Evolutionary conservation across 306 rosid species (phyloP), one percentile per base, ranked within the genome.

Genomic region (Calophaca sinica): DNA sequence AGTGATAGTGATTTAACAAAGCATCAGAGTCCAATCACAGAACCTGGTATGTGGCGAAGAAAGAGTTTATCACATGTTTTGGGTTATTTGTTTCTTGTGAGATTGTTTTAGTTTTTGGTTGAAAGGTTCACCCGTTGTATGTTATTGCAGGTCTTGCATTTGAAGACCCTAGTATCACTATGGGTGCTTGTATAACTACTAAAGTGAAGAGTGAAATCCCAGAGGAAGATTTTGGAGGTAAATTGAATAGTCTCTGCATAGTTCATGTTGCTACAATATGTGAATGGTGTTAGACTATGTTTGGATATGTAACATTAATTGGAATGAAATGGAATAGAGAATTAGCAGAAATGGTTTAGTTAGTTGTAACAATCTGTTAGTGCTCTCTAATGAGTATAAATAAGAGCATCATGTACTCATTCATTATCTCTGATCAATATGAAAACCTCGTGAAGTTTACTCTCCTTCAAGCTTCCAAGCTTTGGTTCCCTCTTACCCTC

Each of bases 41-140:
- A 81, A 69, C 84, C 45, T 52, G 93, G 99, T 86, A 73, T 14
- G 38, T 73, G 14, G 49, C 11, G 7, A 13, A 51, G 32, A 54
- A 48, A 29, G 31, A 10, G 5, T 45, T 54, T 31, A 3, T 66
- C 0, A 5, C 4, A 20, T 61, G 1, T 5, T 44, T 73, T 58
- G 28, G 32, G 33, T 42, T 39, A n/a, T 26, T 59, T 59, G 62
- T 14, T 53, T 29, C 6, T 32, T 62, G 8, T 75, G 62, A 26
- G 42, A 59, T 11, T 45, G 7, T 73, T 49, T 0, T 13, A n/a
- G 65, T 71, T 62, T 74, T 65, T 29, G 29, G 12, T 29, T 53
- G 26, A 36, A 44, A 44, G 26, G 58, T 72, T 70, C 61, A 59
- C 52, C 46, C 5, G 9, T 57, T 75, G 50, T 55, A 54, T 58